Evolutionary conservation across 495 filamentous ascomycete species (phyloP), one percentile per base, ranked within the genome.

Genomic region (Daldinia caldariorum): DNA sequence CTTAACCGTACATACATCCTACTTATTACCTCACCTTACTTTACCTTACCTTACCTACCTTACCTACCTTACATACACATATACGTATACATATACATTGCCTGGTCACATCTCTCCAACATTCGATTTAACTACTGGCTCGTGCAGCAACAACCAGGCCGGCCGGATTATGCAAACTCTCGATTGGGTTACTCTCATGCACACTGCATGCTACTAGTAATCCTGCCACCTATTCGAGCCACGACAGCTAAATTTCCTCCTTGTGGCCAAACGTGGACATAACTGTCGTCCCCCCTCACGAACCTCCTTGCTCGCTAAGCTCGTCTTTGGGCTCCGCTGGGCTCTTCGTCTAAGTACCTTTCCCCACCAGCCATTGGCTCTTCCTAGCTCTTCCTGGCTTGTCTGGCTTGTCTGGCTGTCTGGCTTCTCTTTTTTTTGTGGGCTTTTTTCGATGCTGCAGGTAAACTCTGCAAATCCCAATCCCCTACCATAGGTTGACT

Each of bases 161-260:
- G 65, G 76, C 68, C 72, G 77, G 79, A 81, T 76, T 81, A 80
- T 79, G 75, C 75, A 74, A 77, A 75, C 64, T 57, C 74, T 78
- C 70, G 74, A 84, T 84, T 84, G 81, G 82, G 81, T 82, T 79
- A 80, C 75, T 53, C 73, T 72, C 75, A 76, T 83, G 82, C 81
- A 83, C 57, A 75, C 82, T 83, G 82, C 82, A 83, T 76, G 77
- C 79, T 77, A 78, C 74, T 79, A 77, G 79, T 78, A 80, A 79
- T 79, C 81, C 68, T 79, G 81, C 79, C 78, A 80, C 76, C 84
- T 81, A 87, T 83, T 86, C 83, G 85, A 87, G 85, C 85, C 85
- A 87, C 85, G 85, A 87, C 85, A 87, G 57, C 71, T 56, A 72
- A 74, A 63, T 69, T 69, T 67, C 64, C 53, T 68, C 69, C 54